Conservation (phyloP, 208 protist genomes). For the Trichomonas tenax region DNA sequence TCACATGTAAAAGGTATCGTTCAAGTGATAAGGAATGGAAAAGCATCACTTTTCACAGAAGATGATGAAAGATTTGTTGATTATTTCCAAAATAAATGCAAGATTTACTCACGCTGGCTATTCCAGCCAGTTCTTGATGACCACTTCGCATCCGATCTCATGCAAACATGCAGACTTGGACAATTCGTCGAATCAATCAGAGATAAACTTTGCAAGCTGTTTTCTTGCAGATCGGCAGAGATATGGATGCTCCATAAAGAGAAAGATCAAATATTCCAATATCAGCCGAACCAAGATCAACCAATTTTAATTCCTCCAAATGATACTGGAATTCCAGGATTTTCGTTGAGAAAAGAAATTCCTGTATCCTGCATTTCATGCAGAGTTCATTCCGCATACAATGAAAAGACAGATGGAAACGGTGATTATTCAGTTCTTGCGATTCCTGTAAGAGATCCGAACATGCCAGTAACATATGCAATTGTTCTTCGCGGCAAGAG, state of each 20-base stretch:
- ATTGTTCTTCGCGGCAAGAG: not conserved
- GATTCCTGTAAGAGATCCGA: not conserved
- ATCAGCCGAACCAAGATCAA: not conserved
- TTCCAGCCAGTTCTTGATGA: slow-evolving; percentile 5
- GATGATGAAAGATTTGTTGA: slow-evolving; percentile 21
- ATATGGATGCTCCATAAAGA: not conserved
- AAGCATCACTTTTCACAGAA: not conserved
- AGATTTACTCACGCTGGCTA: not conserved
- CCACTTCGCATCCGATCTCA: not conserved
- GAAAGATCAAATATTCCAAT: not conserved
- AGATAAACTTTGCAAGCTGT: not conserved
- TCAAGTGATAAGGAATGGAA: not conserved
- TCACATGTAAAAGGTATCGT: not conserved
- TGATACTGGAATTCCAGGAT: not conserved
- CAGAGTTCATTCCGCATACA: not conserved
- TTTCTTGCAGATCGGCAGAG: not conserved
- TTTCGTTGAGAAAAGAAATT: not conserved
- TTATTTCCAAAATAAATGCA: slow-evolving; percentile 13
- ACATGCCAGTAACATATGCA: not conserved
- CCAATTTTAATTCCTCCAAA: not conserved
- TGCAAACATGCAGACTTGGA: not conserved
- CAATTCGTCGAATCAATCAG: not conserved
- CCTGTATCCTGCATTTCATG: not conserved
- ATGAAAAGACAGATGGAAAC: slow-evolving; percentile 2
- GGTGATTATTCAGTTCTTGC: not conserved